phyloP scores from a whole-genome alignment of 2,329 filamentous ascomycete species.

The Grosmannia serpens region DNA sequence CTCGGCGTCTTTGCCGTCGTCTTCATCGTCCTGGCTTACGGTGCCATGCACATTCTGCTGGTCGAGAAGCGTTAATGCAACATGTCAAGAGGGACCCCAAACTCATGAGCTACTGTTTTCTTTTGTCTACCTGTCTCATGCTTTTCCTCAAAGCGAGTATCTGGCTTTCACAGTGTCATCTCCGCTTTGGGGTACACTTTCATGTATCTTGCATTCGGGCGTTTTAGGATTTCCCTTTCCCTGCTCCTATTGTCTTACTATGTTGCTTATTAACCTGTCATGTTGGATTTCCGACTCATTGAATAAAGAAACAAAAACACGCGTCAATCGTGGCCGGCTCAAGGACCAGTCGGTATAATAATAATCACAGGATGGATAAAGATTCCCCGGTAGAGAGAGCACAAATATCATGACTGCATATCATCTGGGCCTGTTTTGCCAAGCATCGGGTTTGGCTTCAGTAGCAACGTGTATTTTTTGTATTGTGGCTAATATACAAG shows the following conservation, averaged over 20 bases:
- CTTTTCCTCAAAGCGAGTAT: neutral
- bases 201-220: neutral
- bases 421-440: neutral
- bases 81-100: neutral
- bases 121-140: neutral
- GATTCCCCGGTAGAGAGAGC: neutral
- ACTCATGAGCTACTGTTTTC: neutral
- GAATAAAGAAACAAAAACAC: neutral
- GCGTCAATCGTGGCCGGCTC: neutral
- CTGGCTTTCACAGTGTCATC: neutral
- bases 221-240: neutral
- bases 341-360: neutral
- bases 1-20: conserved; percentile 69
- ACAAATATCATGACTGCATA: neutral
- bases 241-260: neutral
- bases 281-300: neutral
- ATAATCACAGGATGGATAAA: neutral
- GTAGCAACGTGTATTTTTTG: neutral
- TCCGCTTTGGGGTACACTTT: neutral
- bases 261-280: neutral
- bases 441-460: neutral
- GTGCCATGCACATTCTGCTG: conserved; percentile 84
- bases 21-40: conserved; percentile 82
- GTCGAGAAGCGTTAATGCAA: conserved; percentile 63
- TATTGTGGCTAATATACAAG: conserved; percentile 1